Percentiles rank a stretch among this genome's conserved stretches.
phyloP scores from a whole-genome alignment of 345 rosid species.

The Litchi chinensis region DNA sequence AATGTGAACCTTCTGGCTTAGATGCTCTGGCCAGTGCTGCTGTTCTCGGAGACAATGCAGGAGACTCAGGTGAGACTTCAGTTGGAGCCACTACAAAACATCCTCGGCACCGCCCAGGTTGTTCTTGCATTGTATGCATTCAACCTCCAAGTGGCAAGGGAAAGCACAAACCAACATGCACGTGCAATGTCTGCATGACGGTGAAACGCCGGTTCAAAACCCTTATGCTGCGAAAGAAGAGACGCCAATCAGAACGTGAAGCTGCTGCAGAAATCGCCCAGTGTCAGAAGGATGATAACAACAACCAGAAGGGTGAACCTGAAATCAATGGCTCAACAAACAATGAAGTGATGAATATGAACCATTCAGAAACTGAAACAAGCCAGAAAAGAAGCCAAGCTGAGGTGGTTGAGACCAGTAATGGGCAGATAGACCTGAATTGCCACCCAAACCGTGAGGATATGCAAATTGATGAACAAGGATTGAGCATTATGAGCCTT shows the following conservation, averaged over 20 bases:
- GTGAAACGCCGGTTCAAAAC: slow-evolving; percentile 94
- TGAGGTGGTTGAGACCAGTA: slow-evolving; percentile 43
- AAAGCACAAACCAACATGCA: slow-evolving; percentile 77
- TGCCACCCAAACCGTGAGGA: slow-evolving; percentile 52
- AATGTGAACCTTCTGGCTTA: slow-evolving; percentile 62
- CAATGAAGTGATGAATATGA: slow-evolving; percentile 16
- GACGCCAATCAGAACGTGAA: slow-evolving; percentile 72
- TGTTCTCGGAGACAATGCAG: slow-evolving; percentile 61
- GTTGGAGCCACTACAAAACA: slow-evolving; percentile 86
- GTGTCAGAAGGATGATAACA: slow-evolving; percentile 27
- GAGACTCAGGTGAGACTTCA: slow-evolving; percentile 48
- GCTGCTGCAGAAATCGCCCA: slow-evolving; percentile 34
- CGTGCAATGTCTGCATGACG: slow-evolving; percentile 87
- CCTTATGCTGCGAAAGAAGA: slow-evolving; percentile 84
- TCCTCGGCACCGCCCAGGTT: slow-evolving; percentile 94
- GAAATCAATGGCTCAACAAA: slow-evolving; percentile 29
- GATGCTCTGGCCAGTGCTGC: slow-evolving; percentile 92
- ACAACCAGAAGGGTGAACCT: slow-evolving; percentile 31
- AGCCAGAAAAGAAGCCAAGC: slow-evolving; percentile 31
- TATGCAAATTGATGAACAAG: slow-evolving; percentile 28
- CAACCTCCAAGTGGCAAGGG: slow-evolving; percentile 99
- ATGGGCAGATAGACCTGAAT: slow-evolving; percentile 59
- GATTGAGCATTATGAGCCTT: slow-evolving; percentile 29
- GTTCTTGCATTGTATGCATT: slow-evolving; percentile 95
- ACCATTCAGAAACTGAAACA: slow-evolving; percentile 37